Evolutionary conservation across 805 yeast genomes (phyloP).

Genomic region (Naumovozyma dairenensis): DNA sequence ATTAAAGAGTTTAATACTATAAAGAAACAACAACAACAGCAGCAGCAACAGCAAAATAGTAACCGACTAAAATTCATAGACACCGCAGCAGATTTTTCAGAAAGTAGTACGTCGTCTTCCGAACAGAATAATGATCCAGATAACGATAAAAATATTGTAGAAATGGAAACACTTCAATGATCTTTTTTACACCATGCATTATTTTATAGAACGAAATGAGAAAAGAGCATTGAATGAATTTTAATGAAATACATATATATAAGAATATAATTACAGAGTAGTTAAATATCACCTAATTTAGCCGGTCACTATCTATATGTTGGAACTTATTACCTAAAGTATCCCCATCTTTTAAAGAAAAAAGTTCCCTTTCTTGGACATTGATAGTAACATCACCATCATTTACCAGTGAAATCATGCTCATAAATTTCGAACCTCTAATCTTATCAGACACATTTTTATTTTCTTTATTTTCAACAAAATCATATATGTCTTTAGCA

Average conservation of each 20-base stretch:
- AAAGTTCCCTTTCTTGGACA: slow-evolving; percentile 13
- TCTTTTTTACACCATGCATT: no score
- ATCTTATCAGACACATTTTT: slow-evolving; percentile 6
- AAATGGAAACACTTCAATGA: slow-evolving; percentile 5
- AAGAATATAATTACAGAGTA: no score
- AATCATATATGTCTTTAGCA: slow-evolving; percentile 4
- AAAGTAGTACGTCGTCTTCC: no score
- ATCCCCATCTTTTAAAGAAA: slow-evolving; percentile 14
- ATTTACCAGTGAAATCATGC: slow-evolving; percentile 16
- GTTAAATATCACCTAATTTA: no score
- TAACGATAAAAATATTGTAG: slow-evolving; percentile 2
- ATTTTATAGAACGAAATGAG: neutral
- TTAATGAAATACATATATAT: no score
- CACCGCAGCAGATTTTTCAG: slow-evolving; percentile 1
- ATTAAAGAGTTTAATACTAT: slow-evolving; percentile 11
- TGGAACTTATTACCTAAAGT: slow-evolving; percentile 21
- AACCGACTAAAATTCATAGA: slow-evolving; percentile 9
- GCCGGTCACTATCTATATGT: no score
- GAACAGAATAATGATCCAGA: neutral
- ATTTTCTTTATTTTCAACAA: slow-evolving; percentile 2
- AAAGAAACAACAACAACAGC: no score
- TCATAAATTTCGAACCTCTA: slow-evolving; percentile 20
- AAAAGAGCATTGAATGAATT: no score
- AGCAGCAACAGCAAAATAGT: slow-evolving; percentile 2
- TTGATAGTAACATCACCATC: slow-evolving; percentile 21